Conservation (phyloP, 495 filamentous ascomycete genomes). For the Podospora pseudopauciseta region DNA sequence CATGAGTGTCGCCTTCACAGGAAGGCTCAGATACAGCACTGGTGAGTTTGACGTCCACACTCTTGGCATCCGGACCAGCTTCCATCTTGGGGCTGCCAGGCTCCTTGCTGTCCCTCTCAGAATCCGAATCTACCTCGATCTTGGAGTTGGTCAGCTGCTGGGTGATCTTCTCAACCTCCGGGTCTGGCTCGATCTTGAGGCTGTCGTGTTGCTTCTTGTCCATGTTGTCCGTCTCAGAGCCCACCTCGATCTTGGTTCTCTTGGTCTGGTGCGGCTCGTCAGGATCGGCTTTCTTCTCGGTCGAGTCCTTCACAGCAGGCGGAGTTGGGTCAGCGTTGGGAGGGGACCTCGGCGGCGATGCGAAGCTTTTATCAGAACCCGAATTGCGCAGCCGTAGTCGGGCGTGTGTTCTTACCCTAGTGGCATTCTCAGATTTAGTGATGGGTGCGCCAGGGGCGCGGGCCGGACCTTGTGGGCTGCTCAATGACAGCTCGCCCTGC, state of each 20-base stretch:
- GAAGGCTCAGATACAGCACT: conserved; percentile 31
- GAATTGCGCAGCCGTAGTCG: conserved; percentile 1
- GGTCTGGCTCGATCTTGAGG: conserved; percentile 1
- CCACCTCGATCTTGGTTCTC: background rate
- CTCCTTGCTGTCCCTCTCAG: conserved; percentile 18
- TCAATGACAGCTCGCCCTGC: conserved; percentile 13
- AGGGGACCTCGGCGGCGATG: conserved; percentile 5
- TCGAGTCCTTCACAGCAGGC: background rate
- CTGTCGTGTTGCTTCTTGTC: background rate
- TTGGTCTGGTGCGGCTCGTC: background rate
- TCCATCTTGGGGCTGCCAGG: background rate
- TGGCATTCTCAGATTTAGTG: conserved; percentile 20
- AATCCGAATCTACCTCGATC: background rate
- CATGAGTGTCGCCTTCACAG: conserved; percentile 75
- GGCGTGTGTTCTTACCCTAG: conserved; percentile 10
- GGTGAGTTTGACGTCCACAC: conserved; percentile 5
- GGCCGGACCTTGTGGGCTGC: conserved; percentile 21
- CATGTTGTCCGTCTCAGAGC: background rate
- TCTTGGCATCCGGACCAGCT: conserved; percentile 7
- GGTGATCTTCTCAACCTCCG: background rate
- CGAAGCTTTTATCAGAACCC: conserved; percentile 10
- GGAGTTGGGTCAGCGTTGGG: background rate
- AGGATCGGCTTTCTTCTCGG: conserved; percentile 15
- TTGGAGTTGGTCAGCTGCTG: conserved; percentile 2
- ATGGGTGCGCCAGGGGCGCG: conserved; percentile 9